These are phyloP conservation scores for Plasmodium falciparum DNA, from an alignment of 169 alveolate genomes.

Conservation along the genomic window DNA sequence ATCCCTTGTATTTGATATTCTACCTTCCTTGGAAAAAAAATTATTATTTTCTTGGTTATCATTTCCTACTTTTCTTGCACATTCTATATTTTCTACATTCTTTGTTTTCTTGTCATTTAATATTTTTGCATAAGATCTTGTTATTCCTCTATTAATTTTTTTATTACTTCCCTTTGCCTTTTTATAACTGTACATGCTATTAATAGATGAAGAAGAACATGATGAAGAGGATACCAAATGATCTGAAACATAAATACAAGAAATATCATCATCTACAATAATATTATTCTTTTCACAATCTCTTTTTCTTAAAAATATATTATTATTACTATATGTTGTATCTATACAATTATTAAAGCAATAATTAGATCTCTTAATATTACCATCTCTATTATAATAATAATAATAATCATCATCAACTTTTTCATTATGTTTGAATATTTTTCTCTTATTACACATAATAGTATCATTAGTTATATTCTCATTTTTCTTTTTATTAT, in stretches of 20 bases:
- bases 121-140: constrained; percentile 44
- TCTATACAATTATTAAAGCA: no score
- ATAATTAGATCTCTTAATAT: no score
- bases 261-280: background rate
- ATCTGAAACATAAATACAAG: constrained; percentile 8
- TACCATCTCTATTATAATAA: background rate
- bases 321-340: background rate
- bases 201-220: constrained; percentile 15
- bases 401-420: background rate
- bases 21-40: background rate
- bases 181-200: constrained; percentile 39
- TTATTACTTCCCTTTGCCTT: background rate
- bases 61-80: background rate
- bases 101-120: constrained; percentile 4
- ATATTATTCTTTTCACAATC: background rate
- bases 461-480: background rate
- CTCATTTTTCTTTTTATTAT: constrained; percentile 15
- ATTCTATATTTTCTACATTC: background rate
- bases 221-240: background rate
- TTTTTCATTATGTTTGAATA: background rate
- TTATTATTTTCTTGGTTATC: background rate
- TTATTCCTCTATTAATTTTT: constrained; percentile 25
- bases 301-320: background rate
- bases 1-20: background rate
- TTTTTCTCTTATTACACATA: no score